A percentile compares a stretch with the other conserved stretches of the same genome.
These are phyloP conservation scores for Botrytis deweyae DNA, from an alignment of 2,329 filamentous ascomycete species.

Conservation along the genomic window DNA sequence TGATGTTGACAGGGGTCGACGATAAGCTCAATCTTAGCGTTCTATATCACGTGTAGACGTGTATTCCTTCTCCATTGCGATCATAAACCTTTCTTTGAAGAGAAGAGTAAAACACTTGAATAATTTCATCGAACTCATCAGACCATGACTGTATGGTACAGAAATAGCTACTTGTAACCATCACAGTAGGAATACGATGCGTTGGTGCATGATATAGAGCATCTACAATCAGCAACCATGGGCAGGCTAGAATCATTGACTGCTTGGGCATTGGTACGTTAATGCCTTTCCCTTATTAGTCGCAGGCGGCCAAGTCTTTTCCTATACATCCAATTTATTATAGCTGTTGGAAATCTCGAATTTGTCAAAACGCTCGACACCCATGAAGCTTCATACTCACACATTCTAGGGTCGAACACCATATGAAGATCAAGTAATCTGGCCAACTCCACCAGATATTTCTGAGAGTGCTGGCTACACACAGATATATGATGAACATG, in stretches of 20 bases:
- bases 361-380: not conserved
- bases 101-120: not conserved
- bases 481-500: slow-evolving; percentile 39
- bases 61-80: not conserved
- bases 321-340: not conserved
- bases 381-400: not conserved
- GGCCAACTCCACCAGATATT: slow-evolving; percentile 18
- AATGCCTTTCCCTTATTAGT: not conserved
- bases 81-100: not conserved
- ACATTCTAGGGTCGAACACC: slow-evolving; percentile 37
- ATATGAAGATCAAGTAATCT: slow-evolving; percentile 39
- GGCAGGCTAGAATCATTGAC: slow-evolving; percentile 33
- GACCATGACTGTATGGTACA: not conserved
- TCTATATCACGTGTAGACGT: slow-evolving; percentile 1
- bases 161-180: not conserved
- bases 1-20: slow-evolving; percentile 22
- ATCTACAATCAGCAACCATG: slow-evolving; percentile 12
- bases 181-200: not conserved
- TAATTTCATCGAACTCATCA: not conserved
- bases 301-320: not conserved
- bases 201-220: not conserved
- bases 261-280: slow-evolving; percentile 34
- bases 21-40: slow-evolving; percentile 34
- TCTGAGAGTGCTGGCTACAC: slow-evolving; percentile 14
- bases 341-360: not conserved